Evolutionary conservation across 2,329 filamentous ascomycete genomes (phyloP).

Genomic region (Exophiala lecanii-corni): DNA sequence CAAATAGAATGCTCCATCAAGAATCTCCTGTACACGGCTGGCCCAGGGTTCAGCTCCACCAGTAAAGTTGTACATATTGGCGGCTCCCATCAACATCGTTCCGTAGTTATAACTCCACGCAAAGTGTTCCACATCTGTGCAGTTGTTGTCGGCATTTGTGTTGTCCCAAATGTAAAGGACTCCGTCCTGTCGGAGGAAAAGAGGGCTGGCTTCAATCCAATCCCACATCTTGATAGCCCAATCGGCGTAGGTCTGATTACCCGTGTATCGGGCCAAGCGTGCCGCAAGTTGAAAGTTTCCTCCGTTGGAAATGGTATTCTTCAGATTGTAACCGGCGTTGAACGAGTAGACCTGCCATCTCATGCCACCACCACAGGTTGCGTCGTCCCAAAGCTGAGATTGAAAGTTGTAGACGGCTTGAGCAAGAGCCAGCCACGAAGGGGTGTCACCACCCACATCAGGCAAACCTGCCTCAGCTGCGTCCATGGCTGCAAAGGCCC

Average conservation of each 20-base stretch:
- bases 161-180: conserved; percentile 57
- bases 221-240: conserved; percentile 39
- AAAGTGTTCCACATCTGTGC: conserved; percentile 55
- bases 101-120: conserved; percentile 65
- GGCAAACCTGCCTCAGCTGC: conserved; percentile 36
- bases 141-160: conserved; percentile 53
- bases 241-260: conserved; percentile 36
- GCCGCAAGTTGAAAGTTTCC: conserved; percentile 49
- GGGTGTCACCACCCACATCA: conserved; percentile 38
- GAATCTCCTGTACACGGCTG: conserved; percentile 50
- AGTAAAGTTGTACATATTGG: conserved; percentile 64
- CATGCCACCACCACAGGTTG: conserved; percentile 65
- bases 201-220: conserved; percentile 50
- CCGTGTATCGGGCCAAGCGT: conserved; percentile 36
- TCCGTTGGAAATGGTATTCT: conserved; percentile 51
- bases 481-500: conserved; percentile 36
- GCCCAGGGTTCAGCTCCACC: conserved; percentile 54
- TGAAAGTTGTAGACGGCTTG: conserved; percentile 77
- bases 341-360: conserved; percentile 71
- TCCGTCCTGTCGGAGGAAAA: conserved; percentile 52
- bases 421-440: conserved; percentile 68
- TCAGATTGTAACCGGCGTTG: conserved; percentile 48
- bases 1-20: conserved; percentile 42
- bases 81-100: conserved; percentile 55
- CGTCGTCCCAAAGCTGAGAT: conserved; percentile 61